Evolutionary conservation across 2,329 filamentous ascomycete genomes (phyloP).

Genomic region (Aspergillus terreus): DNA sequence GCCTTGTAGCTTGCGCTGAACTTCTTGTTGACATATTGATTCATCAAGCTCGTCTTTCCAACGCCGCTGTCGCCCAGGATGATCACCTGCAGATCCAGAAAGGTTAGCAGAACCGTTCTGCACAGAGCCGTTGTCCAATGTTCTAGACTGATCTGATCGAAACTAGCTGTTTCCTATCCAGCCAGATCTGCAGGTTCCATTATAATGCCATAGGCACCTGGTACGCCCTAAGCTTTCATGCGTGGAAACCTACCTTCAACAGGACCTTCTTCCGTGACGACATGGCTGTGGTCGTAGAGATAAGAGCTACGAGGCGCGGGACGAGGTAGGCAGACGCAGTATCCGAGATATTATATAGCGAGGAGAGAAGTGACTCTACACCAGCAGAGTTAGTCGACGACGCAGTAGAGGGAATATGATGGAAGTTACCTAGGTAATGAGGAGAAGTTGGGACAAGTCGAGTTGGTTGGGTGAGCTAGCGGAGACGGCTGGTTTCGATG

Average conservation of each 20-base stretch:
- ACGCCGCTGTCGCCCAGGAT: conserved; percentile 98
- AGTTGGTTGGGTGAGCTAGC: conserved; percentile 2
- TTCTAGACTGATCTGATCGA: no score
- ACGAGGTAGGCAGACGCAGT: neutral
- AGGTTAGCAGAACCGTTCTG: neutral
- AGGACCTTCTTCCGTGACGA: conserved; percentile 85
- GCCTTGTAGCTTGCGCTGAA: conserved; percentile 99
- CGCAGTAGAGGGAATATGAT: neutral
- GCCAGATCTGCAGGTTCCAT: no score
- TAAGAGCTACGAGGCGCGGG: neutral
- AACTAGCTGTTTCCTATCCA: no score
- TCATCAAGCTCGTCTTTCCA: conserved; percentile 99
- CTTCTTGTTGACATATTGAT: conserved; percentile 99
- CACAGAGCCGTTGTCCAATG: neutral
- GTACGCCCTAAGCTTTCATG: neutral
- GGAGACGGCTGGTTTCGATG: conserved; percentile 25
- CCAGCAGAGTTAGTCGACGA: neutral
- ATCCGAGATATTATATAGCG: neutral
- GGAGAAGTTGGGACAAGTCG: neutral
- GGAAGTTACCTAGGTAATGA: neutral
- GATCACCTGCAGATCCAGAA: conserved; percentile 68
- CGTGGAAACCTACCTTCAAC: conserved; percentile 63
- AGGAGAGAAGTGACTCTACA: neutral
- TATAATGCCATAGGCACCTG: no score
- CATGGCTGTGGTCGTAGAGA: conserved; percentile 47